Conservation (phyloP, 768 basidiomycete genomes). For the Russula emetica region DNA sequence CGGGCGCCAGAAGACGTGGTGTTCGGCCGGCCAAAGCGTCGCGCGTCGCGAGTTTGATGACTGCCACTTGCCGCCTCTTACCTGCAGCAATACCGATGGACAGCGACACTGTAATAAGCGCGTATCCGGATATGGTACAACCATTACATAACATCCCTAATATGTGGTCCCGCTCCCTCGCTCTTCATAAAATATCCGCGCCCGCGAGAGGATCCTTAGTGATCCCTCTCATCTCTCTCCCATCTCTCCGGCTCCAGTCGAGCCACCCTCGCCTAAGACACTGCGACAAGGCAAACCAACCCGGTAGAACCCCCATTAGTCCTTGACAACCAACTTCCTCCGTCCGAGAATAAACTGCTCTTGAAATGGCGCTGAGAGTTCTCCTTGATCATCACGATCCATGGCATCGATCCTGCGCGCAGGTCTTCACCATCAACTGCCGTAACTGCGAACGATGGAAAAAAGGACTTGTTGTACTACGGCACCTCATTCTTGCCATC, state of each 20-base stretch:
- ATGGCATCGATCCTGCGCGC: conserved; percentile 45
- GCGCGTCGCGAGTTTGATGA: neutral
- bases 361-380: conserved; percentile 50
- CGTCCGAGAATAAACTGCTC: conserved; percentile 36
- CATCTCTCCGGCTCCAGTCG: no score
- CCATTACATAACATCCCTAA: no score
- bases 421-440: conserved; percentile 36
- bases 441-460: conserved; percentile 52
- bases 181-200: no score
- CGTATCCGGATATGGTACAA: no score
- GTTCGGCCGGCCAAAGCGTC: neutral
- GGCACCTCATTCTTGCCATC: conserved; percentile 47
- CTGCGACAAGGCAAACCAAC: neutral
- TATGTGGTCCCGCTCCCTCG: no score
- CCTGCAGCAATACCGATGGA: neutral
- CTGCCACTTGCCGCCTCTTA: no score
- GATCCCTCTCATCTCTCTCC: no score
- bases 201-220: no score
- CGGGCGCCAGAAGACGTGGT: neutral
- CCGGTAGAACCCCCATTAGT: neutral
- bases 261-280: no score
- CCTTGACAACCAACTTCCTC: neutral
- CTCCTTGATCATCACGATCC: conserved; percentile 47
- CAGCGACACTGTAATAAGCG: no score
- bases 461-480: conserved; percentile 41